Conservation (phyloP, 257 asterid species). For the Prunella vulgaris region DNA sequence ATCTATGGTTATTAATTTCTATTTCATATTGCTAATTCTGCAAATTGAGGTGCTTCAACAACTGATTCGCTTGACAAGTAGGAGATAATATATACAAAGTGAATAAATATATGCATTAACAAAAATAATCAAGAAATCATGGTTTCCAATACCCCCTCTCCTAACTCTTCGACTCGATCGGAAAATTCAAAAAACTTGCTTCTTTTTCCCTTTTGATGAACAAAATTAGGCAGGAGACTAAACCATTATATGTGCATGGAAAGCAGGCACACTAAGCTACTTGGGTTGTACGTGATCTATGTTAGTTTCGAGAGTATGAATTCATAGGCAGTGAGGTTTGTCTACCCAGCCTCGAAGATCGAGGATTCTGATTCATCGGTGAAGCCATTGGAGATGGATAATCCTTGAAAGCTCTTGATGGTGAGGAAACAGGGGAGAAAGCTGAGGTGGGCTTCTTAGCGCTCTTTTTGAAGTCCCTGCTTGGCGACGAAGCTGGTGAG, state of each 20-base stretch:
- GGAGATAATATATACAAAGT: background rate
- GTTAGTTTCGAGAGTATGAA: constrained; percentile 25
- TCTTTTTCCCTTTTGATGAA: background rate
- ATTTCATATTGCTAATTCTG: too few relatives aligned
- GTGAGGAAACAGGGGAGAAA: constrained; percentile 32
- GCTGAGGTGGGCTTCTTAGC: constrained; percentile 14
- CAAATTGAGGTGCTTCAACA: background rate
- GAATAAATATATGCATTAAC: background rate
- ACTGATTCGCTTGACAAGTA: background rate
- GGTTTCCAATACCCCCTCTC: constrained; percentile 2
- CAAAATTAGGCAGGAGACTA: constrained; percentile 5
- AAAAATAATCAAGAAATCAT: constrained; percentile 14
- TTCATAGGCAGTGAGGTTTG: constrained; percentile 21
- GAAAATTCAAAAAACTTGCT: constrained; percentile 1
- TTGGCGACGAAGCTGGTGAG: constrained; percentile 35
- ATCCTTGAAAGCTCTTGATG: constrained; percentile 32
- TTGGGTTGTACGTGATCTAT: constrained; percentile 18
- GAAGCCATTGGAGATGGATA: constrained; percentile 41
- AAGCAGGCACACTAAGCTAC: constrained; percentile 15
- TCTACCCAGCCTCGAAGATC: constrained; percentile 32
- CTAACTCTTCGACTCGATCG: constrained; percentile 6
- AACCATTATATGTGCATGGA: background rate
- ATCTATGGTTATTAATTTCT: too few relatives aligned
- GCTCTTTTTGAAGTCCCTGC: background rate
- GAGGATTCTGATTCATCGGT: constrained; percentile 41